Evolutionary conservation across 2,329 filamentous ascomycete species (phyloP).

Genomic region (Aspergillus pseudotamarii): DNA sequence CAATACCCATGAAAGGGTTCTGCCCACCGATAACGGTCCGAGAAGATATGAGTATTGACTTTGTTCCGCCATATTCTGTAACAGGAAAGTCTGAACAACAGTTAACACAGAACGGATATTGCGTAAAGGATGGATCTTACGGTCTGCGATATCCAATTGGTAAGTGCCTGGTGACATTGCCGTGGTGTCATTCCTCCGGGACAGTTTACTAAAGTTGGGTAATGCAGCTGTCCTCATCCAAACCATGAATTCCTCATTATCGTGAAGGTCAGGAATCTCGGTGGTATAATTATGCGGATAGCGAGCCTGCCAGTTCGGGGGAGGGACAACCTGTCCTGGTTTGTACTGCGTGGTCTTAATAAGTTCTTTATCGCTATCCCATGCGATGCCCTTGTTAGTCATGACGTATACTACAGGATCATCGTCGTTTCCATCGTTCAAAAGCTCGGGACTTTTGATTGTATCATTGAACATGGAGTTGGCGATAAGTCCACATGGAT

Average conservation of each 20-base stretch:
- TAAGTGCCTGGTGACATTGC: slow-evolving; percentile 74
- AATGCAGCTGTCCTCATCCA: slow-evolving; percentile 98
- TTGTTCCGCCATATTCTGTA: slow-evolving; percentile 77
- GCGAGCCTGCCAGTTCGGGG: slow-evolving; percentile 78
- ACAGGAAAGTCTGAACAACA: slow-evolving; percentile 73
- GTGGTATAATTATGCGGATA: slow-evolving; percentile 72
- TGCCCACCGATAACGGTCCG: slow-evolving; percentile 90
- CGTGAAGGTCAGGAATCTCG: slow-evolving; percentile 70
- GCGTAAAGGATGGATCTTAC: slow-evolving; percentile 58
- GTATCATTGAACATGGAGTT: slow-evolving; percentile 98
- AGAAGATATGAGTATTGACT: slow-evolving; percentile 86
- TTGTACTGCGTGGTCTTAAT: slow-evolving; percentile 73
- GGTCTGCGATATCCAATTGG: slow-evolving; percentile 72
- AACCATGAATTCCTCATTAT: slow-evolving; percentile 86
- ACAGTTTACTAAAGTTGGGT: slow-evolving; percentile 92
- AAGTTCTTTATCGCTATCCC: slow-evolving; percentile 78
- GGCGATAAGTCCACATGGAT: slow-evolving; percentile 92
- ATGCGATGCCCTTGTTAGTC: slow-evolving; percentile 78
- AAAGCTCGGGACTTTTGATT: slow-evolving; percentile 66
- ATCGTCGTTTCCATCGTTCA: slow-evolving; percentile 54
- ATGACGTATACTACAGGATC: slow-evolving; percentile 66
- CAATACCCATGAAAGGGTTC: slow-evolving; percentile 94
- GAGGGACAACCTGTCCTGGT: slow-evolving; percentile 69
- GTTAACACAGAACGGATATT: slow-evolving; percentile 16
- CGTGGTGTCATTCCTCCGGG: slow-evolving; percentile 74